Base-by-base conservation (phyloP, 257 asterid species). In the Ocimum tenuiflorum region DNA sequence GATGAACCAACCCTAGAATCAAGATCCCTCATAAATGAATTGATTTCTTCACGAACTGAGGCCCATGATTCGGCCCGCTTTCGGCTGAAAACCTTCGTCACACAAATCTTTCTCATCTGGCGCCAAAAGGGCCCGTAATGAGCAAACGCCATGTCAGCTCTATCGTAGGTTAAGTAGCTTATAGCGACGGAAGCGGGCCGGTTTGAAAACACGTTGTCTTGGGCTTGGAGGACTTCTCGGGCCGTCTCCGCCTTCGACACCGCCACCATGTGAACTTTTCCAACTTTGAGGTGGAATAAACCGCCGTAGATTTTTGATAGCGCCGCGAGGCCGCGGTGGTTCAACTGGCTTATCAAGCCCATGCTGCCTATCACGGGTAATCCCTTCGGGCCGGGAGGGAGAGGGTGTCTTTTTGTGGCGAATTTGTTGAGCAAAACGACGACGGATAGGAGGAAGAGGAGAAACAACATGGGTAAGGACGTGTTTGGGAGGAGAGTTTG, bases 91-190 rank as follows among this genome's bases (percentile, higher is more conserved):
- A 89, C 80, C 69, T 89, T 89, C 52, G 85, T 85, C 5, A 86
- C 94, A 15, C 95, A 85, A 4, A 89, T 71, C 57, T 89, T 89
- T 2, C 96, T 47, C 96, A 89, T 86, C 60, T 89, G 91, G 7
- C 96, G 81, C 96, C 96, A 89, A 41, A 86, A 89, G 1, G 94
- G 95, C 18, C 96, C 96, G 75, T 89, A 89, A 62, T 89, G 82
- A 3, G 95, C 92, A 42, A 89, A 89, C 1, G 95, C 96, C 96
- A 89, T 86, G 71, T 89, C 96, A 0, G 95, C 95, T 0, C 94
- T 29, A 2, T 86, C 86, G 43, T 89, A 89, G 8, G 96, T 85
- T 6, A 89, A 17, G 74, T 81, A 89, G 8, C 78, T 72, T 12
- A 86, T 83, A 13, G 96, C 95, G 4, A 77, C 63, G 11, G 86